phyloP scores from a whole-genome alignment of 345 rosid species.

The Aquilaria yunnanensis region DNA sequence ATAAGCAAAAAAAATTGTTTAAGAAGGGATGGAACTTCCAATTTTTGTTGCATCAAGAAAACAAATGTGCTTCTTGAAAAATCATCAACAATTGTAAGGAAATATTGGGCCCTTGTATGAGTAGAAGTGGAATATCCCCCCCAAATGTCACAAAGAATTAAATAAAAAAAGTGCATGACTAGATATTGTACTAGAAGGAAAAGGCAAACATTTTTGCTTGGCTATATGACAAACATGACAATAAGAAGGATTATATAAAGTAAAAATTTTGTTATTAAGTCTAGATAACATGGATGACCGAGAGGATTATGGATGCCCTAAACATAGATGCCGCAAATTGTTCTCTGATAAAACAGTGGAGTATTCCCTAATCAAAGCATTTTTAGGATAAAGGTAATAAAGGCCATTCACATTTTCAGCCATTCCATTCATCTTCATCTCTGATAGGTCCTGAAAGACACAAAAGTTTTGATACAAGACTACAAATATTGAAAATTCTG shows the following conservation, averaged over 20 bases:
- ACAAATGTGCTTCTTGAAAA: slow-evolving; percentile 4
- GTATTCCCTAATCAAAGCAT: background rate
- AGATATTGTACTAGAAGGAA: background rate
- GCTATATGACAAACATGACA: background rate
- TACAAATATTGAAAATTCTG: background rate
- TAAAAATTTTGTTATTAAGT: background rate
- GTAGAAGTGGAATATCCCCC: background rate
- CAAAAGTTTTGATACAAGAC: background rate
- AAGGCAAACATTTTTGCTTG: background rate
- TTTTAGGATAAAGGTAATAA: background rate
- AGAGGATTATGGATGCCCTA: slow-evolving; percentile 1
- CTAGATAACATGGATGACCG: background rate
- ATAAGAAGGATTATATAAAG: background rate
- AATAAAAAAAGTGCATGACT: background rate
- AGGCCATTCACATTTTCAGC: background rate
- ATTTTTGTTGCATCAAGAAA: slow-evolving; percentile 9
- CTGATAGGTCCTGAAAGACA: background rate
- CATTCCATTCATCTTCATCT: background rate
- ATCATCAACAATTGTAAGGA: slow-evolving; percentile 2
- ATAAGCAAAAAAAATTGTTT: background rate
- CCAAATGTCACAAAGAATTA: slow-evolving; percentile 7
- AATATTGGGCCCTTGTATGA: background rate
- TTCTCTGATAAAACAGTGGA: background rate
- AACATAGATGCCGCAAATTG: slow-evolving; percentile 3
- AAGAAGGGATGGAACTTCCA: background rate